Percentiles rank a stretch among this genome's conserved stretches.
Conservation (phyloP, 2,329 filamentous ascomycete genomes). For the Paracorniculantispora psalliotae region DNA sequence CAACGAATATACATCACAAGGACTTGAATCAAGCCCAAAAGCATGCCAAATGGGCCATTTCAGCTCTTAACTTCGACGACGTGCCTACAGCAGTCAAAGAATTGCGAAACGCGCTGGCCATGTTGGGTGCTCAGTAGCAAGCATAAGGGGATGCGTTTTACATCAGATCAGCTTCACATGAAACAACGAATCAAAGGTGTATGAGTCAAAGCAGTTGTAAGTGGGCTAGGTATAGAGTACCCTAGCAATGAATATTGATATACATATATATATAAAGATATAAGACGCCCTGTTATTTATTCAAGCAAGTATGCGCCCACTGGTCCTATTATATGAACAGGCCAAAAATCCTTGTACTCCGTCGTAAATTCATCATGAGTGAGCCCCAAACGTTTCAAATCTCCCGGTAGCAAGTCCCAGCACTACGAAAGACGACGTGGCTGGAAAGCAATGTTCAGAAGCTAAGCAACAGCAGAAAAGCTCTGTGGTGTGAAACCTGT, state of each 20-base stretch:
- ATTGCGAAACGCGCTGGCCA: conserved; percentile 66
- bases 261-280: background rate
- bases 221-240: background rate
- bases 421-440: background rate
- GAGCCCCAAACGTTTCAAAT: background rate
- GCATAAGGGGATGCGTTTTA: no score
- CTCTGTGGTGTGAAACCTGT: conserved; percentile 5
- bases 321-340: background rate
- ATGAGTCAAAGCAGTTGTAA: background rate
- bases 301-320: background rate
- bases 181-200: background rate
- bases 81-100: conserved; percentile 85
- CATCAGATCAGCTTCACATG: background rate
- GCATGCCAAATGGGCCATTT: conserved; percentile 95
- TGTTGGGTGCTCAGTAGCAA: conserved; percentile 54
- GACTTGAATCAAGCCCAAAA: conserved; percentile 85
- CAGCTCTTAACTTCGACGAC: conserved; percentile 94
- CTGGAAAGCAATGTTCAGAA: no score
- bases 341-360: background rate
- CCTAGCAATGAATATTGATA: background rate
- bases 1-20: conserved; percentile 23
- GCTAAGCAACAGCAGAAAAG: conserved; percentile 11
- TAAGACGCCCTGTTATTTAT: background rate
- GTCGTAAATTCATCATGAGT: background rate
- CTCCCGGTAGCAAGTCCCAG: background rate